Percentiles rank a stretch among this genome's conserved stretches.
These are phyloP conservation scores for Paecilomyces variotii DNA, from an alignment of 2,329 filamentous ascomycete species.

Conservation along the genomic window DNA sequence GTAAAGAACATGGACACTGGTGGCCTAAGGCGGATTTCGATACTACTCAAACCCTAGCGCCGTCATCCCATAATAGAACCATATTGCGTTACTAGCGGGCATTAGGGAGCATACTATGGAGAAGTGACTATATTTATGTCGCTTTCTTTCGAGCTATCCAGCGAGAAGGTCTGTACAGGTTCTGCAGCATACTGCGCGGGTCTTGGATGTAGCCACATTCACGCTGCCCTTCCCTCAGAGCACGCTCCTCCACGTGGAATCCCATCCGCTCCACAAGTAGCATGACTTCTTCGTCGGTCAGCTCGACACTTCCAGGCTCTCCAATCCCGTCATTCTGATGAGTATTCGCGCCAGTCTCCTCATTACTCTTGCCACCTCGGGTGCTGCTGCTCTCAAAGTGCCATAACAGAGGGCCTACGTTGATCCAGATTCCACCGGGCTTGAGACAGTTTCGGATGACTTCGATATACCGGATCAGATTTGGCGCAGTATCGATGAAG, in stretches of 20 bases:
- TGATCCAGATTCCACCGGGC: constrained; percentile 73
- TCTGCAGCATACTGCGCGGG: constrained; percentile 74
- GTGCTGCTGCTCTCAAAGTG: constrained; percentile 66
- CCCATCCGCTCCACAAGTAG: constrained; percentile 65
- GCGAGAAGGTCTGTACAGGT: constrained; percentile 67
- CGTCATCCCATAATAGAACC: not conserved
- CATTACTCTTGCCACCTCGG: constrained; percentile 10
- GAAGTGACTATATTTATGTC: not conserved
- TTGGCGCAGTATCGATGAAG: constrained; percentile 95
- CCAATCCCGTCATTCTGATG: constrained; percentile 56
- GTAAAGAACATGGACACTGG: not conserved
- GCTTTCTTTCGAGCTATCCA: constrained; percentile 73
- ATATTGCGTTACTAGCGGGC: not conserved
- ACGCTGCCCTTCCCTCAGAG: constrained; percentile 50
- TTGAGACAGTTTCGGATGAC: constrained; percentile 71
- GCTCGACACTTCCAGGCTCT: constrained; percentile 82
- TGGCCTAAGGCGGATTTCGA: not conserved
- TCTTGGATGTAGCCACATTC: constrained; percentile 76
- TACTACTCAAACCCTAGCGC: not conserved
- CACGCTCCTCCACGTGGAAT: constrained; percentile 61
- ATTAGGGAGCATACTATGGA: not conserved
- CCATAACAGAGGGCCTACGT: constrained; percentile 87
- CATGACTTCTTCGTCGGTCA: constrained; percentile 82
- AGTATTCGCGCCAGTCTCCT: constrained; percentile 40
- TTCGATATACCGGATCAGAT: constrained; percentile 82